phyloP scores from a whole-genome alignment of 163 green algal genomes.

The Scenedesmus sp. region DNA sequence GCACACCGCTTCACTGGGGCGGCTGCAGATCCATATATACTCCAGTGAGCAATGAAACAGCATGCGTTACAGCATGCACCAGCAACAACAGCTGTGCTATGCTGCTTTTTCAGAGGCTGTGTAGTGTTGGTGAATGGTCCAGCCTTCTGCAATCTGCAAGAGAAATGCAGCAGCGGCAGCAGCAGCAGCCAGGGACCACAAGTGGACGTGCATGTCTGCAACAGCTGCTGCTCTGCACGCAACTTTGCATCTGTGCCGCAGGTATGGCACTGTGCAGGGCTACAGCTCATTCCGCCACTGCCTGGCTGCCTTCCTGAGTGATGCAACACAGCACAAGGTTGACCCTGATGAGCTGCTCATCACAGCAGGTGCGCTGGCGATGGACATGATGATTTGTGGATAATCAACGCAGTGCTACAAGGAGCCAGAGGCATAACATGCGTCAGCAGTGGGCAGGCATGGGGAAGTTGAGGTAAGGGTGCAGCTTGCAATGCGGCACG shows the following conservation, averaged over 20 bases:
- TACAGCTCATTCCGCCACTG: constrained; percentile 57
- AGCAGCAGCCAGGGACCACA: too few species aligned
- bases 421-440: background rate
- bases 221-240: background rate
- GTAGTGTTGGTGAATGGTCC: too few species aligned
- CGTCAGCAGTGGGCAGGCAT: background rate
- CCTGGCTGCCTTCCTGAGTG: constrained; percentile 57
- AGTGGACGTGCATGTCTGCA: background rate
- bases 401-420: background rate
- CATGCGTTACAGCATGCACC: background rate
- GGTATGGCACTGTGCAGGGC: constrained; percentile 58
- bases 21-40: constrained; percentile 47
- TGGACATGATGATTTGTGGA: too few species aligned
- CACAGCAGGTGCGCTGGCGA: constrained; percentile 52
- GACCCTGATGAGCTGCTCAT: constrained; percentile 50
- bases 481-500: background rate
- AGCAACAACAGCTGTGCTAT: background rate
- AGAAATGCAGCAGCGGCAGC: too few species aligned
- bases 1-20: constrained; percentile 43
- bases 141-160: too few species aligned
- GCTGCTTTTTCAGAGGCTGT: background rate
- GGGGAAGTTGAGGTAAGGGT: too few species aligned
- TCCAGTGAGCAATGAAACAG: constrained; percentile 46
- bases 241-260: background rate
- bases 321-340: constrained; percentile 43